Conservation (phyloP, 2,329 filamentous ascomycete genomes). For the Chaetomium olivaceum region DNA sequence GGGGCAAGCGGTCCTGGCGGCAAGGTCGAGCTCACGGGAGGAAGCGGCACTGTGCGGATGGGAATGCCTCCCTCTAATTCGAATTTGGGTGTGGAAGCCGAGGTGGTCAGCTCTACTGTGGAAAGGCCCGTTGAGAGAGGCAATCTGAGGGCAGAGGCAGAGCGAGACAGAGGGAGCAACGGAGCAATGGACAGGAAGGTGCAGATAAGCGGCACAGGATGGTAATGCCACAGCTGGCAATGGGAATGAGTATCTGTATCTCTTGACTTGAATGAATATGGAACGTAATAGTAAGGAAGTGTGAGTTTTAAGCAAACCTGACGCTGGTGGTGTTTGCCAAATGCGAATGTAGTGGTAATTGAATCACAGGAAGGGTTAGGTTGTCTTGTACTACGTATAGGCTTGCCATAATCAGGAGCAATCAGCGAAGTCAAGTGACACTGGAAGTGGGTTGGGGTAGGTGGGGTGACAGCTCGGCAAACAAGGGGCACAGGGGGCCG, state of each 20-base stretch:
- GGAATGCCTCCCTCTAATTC: neutral
- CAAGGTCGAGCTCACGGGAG: neutral
- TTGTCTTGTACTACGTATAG: no score
- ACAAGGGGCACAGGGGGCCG: neutral
- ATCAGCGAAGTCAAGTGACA: constrained; percentile 4
- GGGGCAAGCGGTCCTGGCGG: neutral
- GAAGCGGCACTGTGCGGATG: neutral
- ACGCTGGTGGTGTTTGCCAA: neutral
- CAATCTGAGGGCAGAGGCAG: neutral
- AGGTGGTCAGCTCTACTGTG: neutral
- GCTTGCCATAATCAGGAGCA: neutral
- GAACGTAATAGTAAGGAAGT: neutral
- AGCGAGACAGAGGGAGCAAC: neutral
- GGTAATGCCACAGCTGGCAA: neutral
- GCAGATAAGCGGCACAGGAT: neutral
- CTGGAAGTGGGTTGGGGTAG: neutral
- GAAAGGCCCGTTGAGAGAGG: neutral
- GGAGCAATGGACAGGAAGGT: neutral
- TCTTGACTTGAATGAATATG: neutral
- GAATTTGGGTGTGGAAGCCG: neutral
- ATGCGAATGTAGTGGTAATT: neutral
- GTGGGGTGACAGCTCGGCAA: neutral
- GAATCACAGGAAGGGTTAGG: no score
- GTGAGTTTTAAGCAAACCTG: neutral
- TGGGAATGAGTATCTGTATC: neutral